Evolutionary conservation across 2,329 filamentous ascomycete genomes (phyloP).

Genomic region (Trichoderma breve): DNA sequence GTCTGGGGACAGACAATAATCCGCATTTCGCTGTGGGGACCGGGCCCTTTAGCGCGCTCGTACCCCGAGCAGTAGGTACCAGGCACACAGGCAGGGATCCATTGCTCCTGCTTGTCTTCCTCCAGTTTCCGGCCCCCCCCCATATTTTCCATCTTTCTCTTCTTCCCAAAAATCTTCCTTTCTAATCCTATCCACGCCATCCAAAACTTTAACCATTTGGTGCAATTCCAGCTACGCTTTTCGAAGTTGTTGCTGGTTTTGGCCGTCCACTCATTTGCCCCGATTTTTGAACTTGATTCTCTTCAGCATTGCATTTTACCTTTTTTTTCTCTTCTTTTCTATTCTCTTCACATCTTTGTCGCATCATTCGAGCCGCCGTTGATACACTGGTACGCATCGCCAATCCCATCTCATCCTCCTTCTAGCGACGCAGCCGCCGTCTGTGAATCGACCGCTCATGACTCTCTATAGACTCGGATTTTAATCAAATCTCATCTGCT

Average conservation of each 20-base stretch:
- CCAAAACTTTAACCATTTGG: conserved; percentile 37
- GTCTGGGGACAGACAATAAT: conserved; percentile 9
- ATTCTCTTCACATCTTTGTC: conserved; percentile 15
- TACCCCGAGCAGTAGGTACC: conserved; percentile 12
- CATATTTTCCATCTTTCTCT: conserved; percentile 11
- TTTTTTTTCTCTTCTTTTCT: neutral
- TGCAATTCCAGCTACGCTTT: conserved; percentile 57
- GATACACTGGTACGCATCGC: conserved; percentile 18
- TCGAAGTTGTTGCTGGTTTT: conserved; percentile 56
- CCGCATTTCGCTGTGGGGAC: conserved; percentile 9
- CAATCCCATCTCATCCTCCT: neutral
- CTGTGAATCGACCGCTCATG: neutral
- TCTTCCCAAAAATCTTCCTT: neutral
- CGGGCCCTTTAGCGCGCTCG: conserved; percentile 5
- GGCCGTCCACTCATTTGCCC: conserved; percentile 57
- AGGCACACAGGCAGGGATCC: conserved; percentile 10
- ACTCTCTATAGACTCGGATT: conserved; percentile 20
- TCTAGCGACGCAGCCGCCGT: neutral
- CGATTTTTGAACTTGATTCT: conserved; percentile 31
- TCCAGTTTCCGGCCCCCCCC: conserved; percentile 9
- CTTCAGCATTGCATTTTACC: conserved; percentile 24
- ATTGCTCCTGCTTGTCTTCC: conserved; percentile 2
- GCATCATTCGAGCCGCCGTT: conserved; percentile 10
- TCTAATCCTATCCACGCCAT: conserved; percentile 22
- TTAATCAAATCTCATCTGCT: conserved; percentile 20